A percentile compares a stretch with the other conserved stretches of the same genome.
These are phyloP conservation scores for Helminthosporium solani DNA, from an alignment of 2,329 filamentous ascomycete genomes.

Conservation along the genomic window DNA sequence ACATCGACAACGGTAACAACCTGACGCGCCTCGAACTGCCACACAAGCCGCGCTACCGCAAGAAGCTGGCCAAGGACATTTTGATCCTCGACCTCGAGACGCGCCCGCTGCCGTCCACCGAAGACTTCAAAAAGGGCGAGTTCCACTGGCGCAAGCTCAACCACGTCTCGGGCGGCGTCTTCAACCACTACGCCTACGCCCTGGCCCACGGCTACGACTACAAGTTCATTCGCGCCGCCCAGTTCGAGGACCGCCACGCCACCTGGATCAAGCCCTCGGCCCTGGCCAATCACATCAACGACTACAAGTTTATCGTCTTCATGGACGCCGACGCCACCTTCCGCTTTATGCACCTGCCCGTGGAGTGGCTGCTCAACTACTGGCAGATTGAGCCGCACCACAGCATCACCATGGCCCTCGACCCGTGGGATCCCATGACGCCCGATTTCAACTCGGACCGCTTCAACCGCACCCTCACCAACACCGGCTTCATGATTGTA, in stretches of 20 bases:
- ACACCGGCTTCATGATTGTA: slow-evolving; percentile 57
- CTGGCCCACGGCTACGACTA: slow-evolving; percentile 54
- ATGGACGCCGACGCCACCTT: slow-evolving; percentile 52
- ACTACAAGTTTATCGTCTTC: slow-evolving; percentile 51
- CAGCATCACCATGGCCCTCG: slow-evolving; percentile 49
- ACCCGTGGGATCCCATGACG: slow-evolving; percentile 41
- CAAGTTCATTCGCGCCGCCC: slow-evolving; percentile 47
- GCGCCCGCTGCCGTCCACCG: slow-evolving; percentile 33
- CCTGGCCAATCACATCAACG: slow-evolving; percentile 38
- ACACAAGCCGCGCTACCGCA: slow-evolving; percentile 32
- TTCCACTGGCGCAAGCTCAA: slow-evolving; percentile 41
- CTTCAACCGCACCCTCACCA: slow-evolving; percentile 47
- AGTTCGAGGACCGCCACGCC: slow-evolving; percentile 44
- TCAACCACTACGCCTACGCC: slow-evolving; percentile 44
- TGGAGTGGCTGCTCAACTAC: slow-evolving; percentile 55
- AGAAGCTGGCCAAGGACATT: slow-evolving; percentile 37
- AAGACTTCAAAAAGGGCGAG: slow-evolving; percentile 31
- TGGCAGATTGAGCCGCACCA: slow-evolving; percentile 49
- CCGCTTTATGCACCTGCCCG: slow-evolving; percentile 48
- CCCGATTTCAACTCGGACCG: slow-evolving; percentile 45
- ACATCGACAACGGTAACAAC: slow-evolving; percentile 34
- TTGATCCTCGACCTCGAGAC: slow-evolving; percentile 42
- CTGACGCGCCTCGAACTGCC: slow-evolving; percentile 26
- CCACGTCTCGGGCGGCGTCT: slow-evolving; percentile 39
- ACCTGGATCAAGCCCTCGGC: slow-evolving; percentile 52